Base-by-base conservation (phyloP, 306 rosid genomes). In the Cotoneaster glaucophyllus region DNA sequence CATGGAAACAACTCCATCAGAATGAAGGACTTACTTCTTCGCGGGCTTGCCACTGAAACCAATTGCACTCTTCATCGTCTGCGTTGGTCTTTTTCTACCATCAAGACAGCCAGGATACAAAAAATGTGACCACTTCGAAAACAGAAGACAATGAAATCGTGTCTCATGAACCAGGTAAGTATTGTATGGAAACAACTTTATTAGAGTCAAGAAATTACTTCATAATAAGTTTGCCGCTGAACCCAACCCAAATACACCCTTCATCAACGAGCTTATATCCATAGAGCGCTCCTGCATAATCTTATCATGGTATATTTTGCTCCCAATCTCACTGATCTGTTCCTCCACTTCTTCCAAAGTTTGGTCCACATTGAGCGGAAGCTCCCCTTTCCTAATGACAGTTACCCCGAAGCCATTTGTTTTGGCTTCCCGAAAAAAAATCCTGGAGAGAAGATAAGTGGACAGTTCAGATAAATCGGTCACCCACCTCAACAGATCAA, bases 341-440 rank as follows among this genome's bases (percentile, higher is more conserved):
- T 95, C 97, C 78, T 95, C 98, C 82, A 86, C 97, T 83, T 92
- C 97, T 85, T 92, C 97, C 54, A 95, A 79, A 50, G 93, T 75
- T 84, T 86, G 91, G 82, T 95, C 98, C 82, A 95, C 92, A 45
- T 90, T 81, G 81, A 92, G 96, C 81, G 89, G 76, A 85, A 95
- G 90, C 83, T 92, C 97, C 21, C 96, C 97, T 85, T 90, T 90
- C 78, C 87, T 90, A 80, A 95, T 87, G 78, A 92, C 98, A 21
- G 93, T 92, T 28, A 92, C 92, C 64, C 91, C 86, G 41, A 92
- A 90, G 13, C 96, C 93, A 63, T 90, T 92, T 61, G 85, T 91
- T 81, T 88, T 95, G 69, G 98, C 98, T 50, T 92, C 96, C 66
- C 90, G 90, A 73, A 90, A 95, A 95, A 69, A 93, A 87, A 75